Base-by-base conservation (phyloP, 2,329 filamentous ascomycete species). In the Pseudogymnoascus sp. region DNA sequence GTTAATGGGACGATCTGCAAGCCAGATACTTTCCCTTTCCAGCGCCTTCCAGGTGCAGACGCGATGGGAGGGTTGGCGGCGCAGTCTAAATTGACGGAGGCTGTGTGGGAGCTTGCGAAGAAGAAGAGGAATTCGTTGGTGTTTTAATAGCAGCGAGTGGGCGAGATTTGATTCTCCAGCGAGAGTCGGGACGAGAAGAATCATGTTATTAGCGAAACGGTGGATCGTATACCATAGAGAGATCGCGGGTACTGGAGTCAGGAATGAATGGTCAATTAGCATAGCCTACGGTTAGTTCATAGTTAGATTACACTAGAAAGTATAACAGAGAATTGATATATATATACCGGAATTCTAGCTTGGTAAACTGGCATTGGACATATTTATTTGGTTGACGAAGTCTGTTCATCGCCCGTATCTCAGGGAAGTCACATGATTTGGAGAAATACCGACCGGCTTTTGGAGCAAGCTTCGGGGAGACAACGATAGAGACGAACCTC, bases 1-100 rank as follows among this genome's bases (percentile, higher is more conserved):
- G 67, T 69, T 2, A 69, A 73, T 0, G 76, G 76, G 1, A 79
- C 78, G 0, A 69, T 77, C 14, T 86, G 83, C 64, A 75, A 79
- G 31, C 73, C 75, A 0, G 79, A 83, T 64, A 70, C 74, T 25
- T 66, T 70, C 0, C 78, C 80, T 0, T 83, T 82, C 25, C 28
- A 55, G 28, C 43, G 65, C 4, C 49, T 55, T 8, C 11, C n/a
- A 33, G 49, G 16, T 18, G 28, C 16, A 5, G 28, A 55, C n/a
- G n/a, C n/a, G 28, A 33, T 21, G 62, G 52, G 55, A 18, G 49
- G n/a, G 8, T 16, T 60, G 25, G 33, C n/a, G 25, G 33, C n/a
- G 5, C 35, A 23, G 31, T 31, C 59, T 1, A 60, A 60, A 18
- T 60, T 60, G 33, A 45, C n/a, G 21, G 49, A 21, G 35, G 49